phyloP scores from a whole-genome alignment of 345 rosid species.

The Aurinia saxatilis region DNA sequence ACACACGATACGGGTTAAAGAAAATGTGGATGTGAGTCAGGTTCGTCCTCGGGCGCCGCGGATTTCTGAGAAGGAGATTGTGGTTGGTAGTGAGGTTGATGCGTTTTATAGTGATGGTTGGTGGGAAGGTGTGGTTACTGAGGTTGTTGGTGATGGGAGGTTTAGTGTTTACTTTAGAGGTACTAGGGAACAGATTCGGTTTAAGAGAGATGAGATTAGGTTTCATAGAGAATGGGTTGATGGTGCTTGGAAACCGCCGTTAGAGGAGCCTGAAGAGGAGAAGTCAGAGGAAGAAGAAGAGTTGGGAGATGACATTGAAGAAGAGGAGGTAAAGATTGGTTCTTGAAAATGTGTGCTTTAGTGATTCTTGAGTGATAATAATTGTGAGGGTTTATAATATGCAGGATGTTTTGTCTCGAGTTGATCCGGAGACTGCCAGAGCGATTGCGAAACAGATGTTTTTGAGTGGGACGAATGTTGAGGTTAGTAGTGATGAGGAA shows the following conservation, averaged over 20 bases:
- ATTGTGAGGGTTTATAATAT: too few species aligned
- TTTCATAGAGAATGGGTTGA: slow-evolving; percentile 63
- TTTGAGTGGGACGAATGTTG: slow-evolving; percentile 30
- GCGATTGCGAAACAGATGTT: slow-evolving; percentile 16
- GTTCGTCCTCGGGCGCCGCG: slow-evolving; percentile 39
- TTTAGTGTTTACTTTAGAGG: slow-evolving; percentile 54
- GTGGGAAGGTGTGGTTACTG: slow-evolving; percentile 83
- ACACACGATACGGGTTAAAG: slow-evolving; percentile 32
- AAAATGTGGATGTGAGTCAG: slow-evolving; percentile 32
- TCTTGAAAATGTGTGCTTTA: too few species aligned
- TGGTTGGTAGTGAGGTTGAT: slow-evolving; percentile 56
- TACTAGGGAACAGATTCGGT: slow-evolving; percentile 50
- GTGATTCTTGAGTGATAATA: too few species aligned
- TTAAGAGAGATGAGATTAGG: slow-evolving; percentile 42
- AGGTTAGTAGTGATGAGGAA: slow-evolving; percentile 60
- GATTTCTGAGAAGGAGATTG: slow-evolving; percentile 41
- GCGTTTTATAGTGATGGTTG: slow-evolving; percentile 70
- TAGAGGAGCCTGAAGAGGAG: slow-evolving; percentile 23
- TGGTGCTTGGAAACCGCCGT: slow-evolving; percentile 62
- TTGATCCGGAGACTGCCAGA: slow-evolving; percentile 12
- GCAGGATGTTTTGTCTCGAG: slow-evolving; percentile 15
- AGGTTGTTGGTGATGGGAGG: slow-evolving; percentile 41
- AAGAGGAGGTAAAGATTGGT: slow-evolving; percentile 23
- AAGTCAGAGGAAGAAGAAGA: slow-evolving; percentile 11
- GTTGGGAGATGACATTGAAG: background rate